Conservation (phyloP, 2,329 filamentous ascomycete species). For the Emydomyces testavorans region DNA sequence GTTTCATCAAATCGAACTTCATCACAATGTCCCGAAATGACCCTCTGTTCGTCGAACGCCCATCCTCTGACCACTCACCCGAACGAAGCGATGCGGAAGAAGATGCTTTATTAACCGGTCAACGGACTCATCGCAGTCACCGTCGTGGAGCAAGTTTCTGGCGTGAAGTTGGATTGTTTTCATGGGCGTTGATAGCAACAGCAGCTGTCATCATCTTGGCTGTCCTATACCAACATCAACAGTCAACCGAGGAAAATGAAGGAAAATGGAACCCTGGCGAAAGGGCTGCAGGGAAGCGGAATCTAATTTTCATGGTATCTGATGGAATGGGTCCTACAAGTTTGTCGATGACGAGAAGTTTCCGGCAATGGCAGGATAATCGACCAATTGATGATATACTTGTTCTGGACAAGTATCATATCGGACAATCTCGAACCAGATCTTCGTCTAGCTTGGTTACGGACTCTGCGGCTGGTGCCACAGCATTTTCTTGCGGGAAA, state of each 20-base stretch:
- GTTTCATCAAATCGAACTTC: neutral
- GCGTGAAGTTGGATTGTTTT: constrained; percentile 65
- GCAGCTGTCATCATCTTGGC: constrained; percentile 66
- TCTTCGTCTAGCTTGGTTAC: constrained; percentile 79
- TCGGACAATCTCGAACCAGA: constrained; percentile 78
- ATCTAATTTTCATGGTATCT: constrained; percentile 97
- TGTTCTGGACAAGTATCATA: constrained; percentile 73
- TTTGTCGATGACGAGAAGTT: constrained; percentile 74
- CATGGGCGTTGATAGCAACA: constrained; percentile 74
- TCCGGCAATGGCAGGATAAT: constrained; percentile 62
- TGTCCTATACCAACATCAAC: constrained; percentile 59
- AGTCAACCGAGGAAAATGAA: constrained; percentile 22
- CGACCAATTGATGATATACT: constrained; percentile 67
- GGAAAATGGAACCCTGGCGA: constrained; percentile 29
- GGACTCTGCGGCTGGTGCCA: constrained; percentile 92
- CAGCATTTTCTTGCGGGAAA: constrained; percentile 79
- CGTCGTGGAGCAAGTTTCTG: constrained; percentile 45
- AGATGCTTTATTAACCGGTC: constrained; percentile 50
- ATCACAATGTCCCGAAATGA: constrained; percentile 34
- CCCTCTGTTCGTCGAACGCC: constrained; percentile 43
- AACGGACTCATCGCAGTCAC: constrained; percentile 30
- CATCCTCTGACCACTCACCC: constrained; percentile 46
- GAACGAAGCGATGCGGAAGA: constrained; percentile 49
- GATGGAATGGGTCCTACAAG: constrained; percentile 97
- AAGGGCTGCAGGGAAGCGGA: constrained; percentile 59